Evolutionary conservation across 2,329 filamentous ascomycete species (phyloP), one percentile per base, ranked within the genome.

Genomic region (Alternaria brassicae): DNA sequence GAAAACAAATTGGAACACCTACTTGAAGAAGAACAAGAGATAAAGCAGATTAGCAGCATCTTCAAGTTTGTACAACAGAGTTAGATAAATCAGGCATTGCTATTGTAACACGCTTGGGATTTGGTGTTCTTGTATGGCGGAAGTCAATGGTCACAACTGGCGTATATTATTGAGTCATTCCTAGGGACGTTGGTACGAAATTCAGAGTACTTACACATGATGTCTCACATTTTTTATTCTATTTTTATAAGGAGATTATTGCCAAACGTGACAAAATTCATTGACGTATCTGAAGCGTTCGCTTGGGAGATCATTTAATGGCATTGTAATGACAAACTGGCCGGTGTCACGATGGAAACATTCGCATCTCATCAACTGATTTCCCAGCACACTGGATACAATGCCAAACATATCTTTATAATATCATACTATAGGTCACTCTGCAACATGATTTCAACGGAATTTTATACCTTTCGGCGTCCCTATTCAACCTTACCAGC

Each of bases 1-100:
- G 56, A 63, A 48, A 60, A 68, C 51, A 59, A 68, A 76, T 62
- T 77, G 74, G 75, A 59, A 55, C 7, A 63, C 41, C 12, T 74
- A 68, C 52, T 48, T 72, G 53, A 60, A 56, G 52, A 64, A 60
- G 52, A 64, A 42, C 30, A 61, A 41, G 21, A 15, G 12, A 32
- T 56, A 34, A 56, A 21, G 10, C 5, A 4, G 8, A 34, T 2
- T 7, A 15, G 28, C 1, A 0, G 25, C 17, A 2, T 1, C 5
- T 17, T 12, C n/a, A 30, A 13, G n/a, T 17, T 34, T 40, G 13
- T 3, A 23, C 19, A 4, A 13, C 10, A 25, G 19, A 28, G 32
- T 8, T 8, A 48, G 30, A 17, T 17, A 12, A 48, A 5, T 1
- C 13, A 2, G 0, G 15, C 13, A n/a, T 48, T 12, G 6, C 25